Evolutionary conservation across 139 green algal genomes (phyloP), one percentile per base, ranked within the genome.

Genomic region (Trebouxia sp.): DNA sequence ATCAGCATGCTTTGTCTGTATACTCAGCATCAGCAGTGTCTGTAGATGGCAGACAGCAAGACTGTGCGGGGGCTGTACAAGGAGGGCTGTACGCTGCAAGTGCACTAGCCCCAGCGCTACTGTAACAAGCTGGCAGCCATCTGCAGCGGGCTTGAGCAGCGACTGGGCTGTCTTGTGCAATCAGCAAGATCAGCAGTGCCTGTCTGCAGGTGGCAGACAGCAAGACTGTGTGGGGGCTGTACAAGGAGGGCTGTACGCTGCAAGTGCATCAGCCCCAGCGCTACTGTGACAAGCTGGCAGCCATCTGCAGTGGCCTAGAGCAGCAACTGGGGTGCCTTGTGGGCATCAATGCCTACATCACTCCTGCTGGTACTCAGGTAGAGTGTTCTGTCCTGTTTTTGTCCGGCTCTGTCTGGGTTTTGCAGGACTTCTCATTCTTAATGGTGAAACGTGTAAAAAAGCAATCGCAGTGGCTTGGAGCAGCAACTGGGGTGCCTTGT

Each of bases 191-290:
- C 26, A 30, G 32, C n/a, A 22, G 32, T 37, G 47, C 3, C 7
- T 62, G 22, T 50, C 9, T 79, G 14, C 47, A 72, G 62, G 62
- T 55, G 28, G 42, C 80, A 42, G 20, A 48, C 28, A 30, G 24
- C 32, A 75, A 47, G 30, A 50, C 35, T 45, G 62, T 72, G 0
- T 72, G 62, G 62, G 62, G 62, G 14, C 35, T 72, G 62, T 72
- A 86, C 78, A 86, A 41, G 72, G 76, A 37, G 85, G 74, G 56
- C 65, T 82, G 56, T 43, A 75, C 67, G 5, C 48, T 92, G 74
- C 88, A 94, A 84, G 48, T 96, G 26, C 83, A 92, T 80, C 94
- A 97, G 84, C 94, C 94, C 9, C 94, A 97, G 89, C 90, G 91
- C 20, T 93, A 87, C 30, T 45, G 55, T 11, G 85, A 91, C 56